Percentiles rank a stretch among this genome's conserved stretches.
Evolutionary conservation across 2,329 filamentous ascomycete genomes (phyloP).

Genomic region (Apiospora koreana): DNA sequence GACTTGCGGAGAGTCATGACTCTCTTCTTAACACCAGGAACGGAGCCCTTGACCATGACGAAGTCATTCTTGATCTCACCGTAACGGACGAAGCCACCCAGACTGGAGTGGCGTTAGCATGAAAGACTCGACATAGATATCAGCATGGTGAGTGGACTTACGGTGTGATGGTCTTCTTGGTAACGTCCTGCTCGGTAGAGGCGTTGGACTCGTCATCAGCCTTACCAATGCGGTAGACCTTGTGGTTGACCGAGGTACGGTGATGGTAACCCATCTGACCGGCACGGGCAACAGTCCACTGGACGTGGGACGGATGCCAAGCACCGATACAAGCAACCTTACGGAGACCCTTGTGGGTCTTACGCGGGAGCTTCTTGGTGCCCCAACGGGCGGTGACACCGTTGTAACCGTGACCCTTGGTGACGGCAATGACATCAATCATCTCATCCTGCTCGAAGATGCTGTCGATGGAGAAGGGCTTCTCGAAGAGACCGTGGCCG

Average conservation of each 20-base stretch:
- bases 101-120: constrained; percentile 55
- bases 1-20: constrained; percentile 99
- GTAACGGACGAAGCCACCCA: constrained; percentile 99
- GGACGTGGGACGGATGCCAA: constrained; percentile 99
- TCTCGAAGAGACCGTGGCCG: constrained; percentile 96
- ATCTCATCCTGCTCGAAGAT: constrained; percentile 99
- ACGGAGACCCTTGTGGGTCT: constrained; percentile 99
- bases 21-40: constrained; percentile 99
- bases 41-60: constrained; percentile 94
- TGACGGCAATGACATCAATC: constrained; percentile 98
- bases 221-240: constrained; percentile 98
- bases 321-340: constrained; percentile 99
- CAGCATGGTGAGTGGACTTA: constrained; percentile 58
- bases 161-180: constrained; percentile 99
- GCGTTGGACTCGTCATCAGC: constrained; percentile 87
- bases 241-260: constrained; percentile 99
- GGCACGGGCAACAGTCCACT: constrained; percentile 99
- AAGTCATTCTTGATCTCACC: constrained; percentile 99
- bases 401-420: constrained; percentile 98
- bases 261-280: constrained; percentile 99
- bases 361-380: constrained; percentile 99
- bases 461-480: constrained; percentile 88
- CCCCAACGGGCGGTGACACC: constrained; percentile 99
- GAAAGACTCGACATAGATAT: background rate
- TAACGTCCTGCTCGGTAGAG: constrained; percentile 92